phyloP scores from a whole-genome alignment of 441 rosid species.

The Corymbia citriodora region DNA sequence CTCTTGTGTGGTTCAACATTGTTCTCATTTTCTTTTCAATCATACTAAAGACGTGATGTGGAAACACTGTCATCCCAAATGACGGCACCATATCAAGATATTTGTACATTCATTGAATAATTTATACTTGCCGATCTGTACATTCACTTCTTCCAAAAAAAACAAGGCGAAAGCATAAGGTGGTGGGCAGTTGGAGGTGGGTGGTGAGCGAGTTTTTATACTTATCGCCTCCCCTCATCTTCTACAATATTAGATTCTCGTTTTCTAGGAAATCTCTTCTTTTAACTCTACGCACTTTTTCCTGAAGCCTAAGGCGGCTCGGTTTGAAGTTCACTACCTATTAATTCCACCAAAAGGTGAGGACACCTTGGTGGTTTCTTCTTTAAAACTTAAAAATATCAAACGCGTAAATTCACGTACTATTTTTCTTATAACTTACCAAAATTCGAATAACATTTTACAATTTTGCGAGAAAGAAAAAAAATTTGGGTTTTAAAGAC shows the following conservation, averaged over 20 bases:
- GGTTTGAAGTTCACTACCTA: neutral
- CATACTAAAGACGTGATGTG: neutral
- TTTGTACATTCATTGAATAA: neutral
- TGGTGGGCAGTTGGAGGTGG: neutral
- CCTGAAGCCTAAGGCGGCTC: neutral
- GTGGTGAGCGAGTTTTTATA: neutral
- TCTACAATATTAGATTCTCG: no score
- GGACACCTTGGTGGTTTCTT: neutral
- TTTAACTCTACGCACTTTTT: neutral
- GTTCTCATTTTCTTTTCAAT: neutral
- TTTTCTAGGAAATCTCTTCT: no score
- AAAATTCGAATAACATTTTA: neutral
- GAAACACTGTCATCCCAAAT: no score
- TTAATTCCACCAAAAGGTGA: neutral
- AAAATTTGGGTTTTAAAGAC: neutral
- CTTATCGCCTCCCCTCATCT: neutral
- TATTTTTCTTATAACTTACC: neutral
- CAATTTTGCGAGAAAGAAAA: neutral
- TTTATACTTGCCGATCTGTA: neutral
- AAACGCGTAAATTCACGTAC: neutral
- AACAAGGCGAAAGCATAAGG: neutral
- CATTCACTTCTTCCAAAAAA: neutral
- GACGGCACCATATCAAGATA: neutral
- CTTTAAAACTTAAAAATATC: neutral
- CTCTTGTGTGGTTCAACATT: neutral